Evolutionary conservation across 257 asterid genomes (phyloP), one percentile per base, ranked within the genome.

Genomic region (Solanum rostratum): DNA sequence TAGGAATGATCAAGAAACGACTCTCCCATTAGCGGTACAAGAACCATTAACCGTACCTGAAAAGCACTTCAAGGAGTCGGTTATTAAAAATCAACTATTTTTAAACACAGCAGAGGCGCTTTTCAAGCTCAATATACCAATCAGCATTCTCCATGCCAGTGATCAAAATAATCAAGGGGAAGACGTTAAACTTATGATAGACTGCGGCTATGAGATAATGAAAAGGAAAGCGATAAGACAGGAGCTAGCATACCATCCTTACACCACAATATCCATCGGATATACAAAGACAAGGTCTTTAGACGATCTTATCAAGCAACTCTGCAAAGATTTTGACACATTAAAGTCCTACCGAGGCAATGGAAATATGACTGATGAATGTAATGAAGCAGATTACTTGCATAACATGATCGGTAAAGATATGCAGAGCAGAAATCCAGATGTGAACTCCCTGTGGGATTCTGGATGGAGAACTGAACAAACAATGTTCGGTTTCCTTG

Each of bases 91-190:
- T 29, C 96, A 93, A 80, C 68, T 86, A 52, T 93, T 96, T 85
- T 93, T 93, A 1, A 90, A 94, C 87, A 89, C 97, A 7, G 92
- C 99, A 55, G 99, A 96, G 86, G 92, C 98, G 2, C 93, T 96
- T 59, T 93, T 92, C 95, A 93, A 93, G 87, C 98, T 96, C 92
- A 93, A 93, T 84, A 89, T 95, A 79, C 98, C 98, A 1, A 63
- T 90, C 81, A 90, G 88, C 87, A 88, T 89, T 49, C 95, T 92
- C 57, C 93, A 92, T 20, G 91, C 85, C 20, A 89, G 76, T 53
- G 94, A 92, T 81, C 92, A 90, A 55, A 80, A 84, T 3, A 57
- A 79, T 13, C 91, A 87, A 84, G 89, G 73, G 30, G 80, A 89
- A 29, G 89, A 88, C 79, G 87, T 71, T 70, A 92, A 91, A 85